Base-by-base conservation (phyloP, 305 asterid genomes). In the Solanum chacoense region DNA sequence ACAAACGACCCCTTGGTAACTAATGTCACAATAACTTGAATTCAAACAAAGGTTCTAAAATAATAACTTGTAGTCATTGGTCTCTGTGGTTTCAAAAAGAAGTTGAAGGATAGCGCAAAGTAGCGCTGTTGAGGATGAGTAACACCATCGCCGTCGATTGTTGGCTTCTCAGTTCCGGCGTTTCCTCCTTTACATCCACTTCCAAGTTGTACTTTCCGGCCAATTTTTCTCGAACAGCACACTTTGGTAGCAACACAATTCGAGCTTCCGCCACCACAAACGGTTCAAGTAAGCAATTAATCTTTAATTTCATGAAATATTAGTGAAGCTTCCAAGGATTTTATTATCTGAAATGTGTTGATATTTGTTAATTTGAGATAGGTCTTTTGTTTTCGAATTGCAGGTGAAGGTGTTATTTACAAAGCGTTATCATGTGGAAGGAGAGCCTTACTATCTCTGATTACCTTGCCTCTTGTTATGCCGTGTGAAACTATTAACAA, bases 401-500 rank as follows among this genome's bases (percentile, higher is more conserved):
- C 88, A 92, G 93, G 86, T 84, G 87, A 85, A 74, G 88, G 22
- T 76, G 76, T 67, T 16, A 28, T 74, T 24, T 37, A 88, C 42
- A 22, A 50, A 35, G 75, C 88, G 12, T 79, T 83, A 88, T 45
- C 69, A 28, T 81, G 89, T 85, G 91, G 96, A 85, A 93, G 98
- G 94, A 95, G 98, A 91, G 90, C 87, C 88, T 90, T 95, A 55
- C 35, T 95, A 86, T 92, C 80, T 88, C 24, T 92, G 77, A 91
- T 94, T 18, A 88, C 94, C 72, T 63, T 96, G 88, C 89, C 98
- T 90, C 90, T 95, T 88, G 89, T 96, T 87, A n/a, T 92, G 69
- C 95, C 94, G 32, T 85, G 16, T 45, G 87, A 93, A 36, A 32
- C 26, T 14, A 40, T 63, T 65, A 32, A 26, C 87, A 88, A 4